phyloP scores from a whole-genome alignment of 1,139 yeast genomes.

The Maudiozyma humilis region DNA sequence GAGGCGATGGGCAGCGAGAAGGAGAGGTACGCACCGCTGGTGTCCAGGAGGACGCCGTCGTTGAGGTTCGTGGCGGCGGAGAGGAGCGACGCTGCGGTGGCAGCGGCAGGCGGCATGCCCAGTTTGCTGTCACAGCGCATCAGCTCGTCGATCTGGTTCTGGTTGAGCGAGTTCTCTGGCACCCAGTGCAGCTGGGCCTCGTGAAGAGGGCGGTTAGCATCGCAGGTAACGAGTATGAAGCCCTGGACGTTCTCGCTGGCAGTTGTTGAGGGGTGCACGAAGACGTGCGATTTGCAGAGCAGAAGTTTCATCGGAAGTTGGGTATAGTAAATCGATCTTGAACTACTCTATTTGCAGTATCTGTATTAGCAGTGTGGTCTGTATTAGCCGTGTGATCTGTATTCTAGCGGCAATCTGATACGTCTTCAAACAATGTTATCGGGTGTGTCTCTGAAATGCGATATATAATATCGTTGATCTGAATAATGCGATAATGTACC shows the following conservation, averaged over 20 bases:
- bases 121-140: conserved; percentile 16
- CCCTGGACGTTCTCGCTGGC: conserved; percentile 76
- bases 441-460: no score
- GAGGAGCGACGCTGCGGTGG: neutral
- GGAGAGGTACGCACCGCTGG: conserved; percentile 16
- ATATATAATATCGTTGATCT: no score
- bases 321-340: neutral
- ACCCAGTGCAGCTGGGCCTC: conserved; percentile 68
- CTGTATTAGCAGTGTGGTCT: no score
- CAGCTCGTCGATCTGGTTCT: conserved; percentile 15
- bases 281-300: conserved; percentile 58
- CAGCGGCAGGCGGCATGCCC: conserved; percentile 4
- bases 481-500: no score
- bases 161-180: conserved; percentile 50
- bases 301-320: conserved; percentile 12
- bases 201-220: conserved; percentile 40
- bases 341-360: no score
- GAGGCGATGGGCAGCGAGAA: conserved; percentile 19
- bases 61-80: conserved; percentile 6
- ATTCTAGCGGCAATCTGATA: no score
- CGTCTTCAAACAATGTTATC: no score
- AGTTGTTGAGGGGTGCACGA: conserved; percentile 70
- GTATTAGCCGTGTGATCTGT: no score
- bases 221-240: conserved; percentile 50
- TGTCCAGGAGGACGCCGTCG: conserved; percentile 13